These are phyloP conservation scores for Scutellaria baicalensis DNA, from an alignment of 257 asterid genomes.

Conservation along the genomic window DNA sequence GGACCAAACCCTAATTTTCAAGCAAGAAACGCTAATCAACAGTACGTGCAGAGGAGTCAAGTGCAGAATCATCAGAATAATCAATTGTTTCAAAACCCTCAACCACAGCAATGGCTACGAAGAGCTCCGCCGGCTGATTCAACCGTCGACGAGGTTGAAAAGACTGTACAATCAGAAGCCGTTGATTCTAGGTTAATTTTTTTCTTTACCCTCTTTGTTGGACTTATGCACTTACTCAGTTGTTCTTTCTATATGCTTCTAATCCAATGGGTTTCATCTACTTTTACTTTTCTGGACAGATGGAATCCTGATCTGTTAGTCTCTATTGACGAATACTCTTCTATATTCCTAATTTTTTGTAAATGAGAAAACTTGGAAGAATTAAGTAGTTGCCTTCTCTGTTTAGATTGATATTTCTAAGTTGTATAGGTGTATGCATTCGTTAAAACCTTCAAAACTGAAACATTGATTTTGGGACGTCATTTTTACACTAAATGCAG, in stretches of 20 bases:
- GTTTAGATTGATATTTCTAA: neutral
- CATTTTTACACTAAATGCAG: neutral
- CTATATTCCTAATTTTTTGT: neutral
- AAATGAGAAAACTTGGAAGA: neutral
- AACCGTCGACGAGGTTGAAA: conserved; percentile 68
- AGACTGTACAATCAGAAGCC: conserved; percentile 81
- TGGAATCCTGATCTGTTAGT: neutral
- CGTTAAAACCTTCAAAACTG: neutral
- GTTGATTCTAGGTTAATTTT: conserved; percentile 58
- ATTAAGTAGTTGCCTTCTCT: neutral
- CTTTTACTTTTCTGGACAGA: neutral
- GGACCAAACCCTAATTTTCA: conserved; percentile 55
- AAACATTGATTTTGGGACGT: neutral
- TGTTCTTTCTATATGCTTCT: neutral
- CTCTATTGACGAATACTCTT: neutral
- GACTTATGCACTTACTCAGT: neutral
- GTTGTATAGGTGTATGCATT: neutral
- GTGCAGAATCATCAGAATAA: conserved; percentile 41
- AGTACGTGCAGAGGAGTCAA: conserved; percentile 60
- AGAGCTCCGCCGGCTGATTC: conserved; percentile 47
- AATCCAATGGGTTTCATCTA: neutral
- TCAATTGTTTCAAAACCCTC: conserved; percentile 50
- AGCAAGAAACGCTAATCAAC: conserved; percentile 52
- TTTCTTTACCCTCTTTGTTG: neutral
- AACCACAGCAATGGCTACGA: conserved; percentile 86